phyloP scores from a whole-genome alignment of 305 asterid species.

The Lippia alba region DNA sequence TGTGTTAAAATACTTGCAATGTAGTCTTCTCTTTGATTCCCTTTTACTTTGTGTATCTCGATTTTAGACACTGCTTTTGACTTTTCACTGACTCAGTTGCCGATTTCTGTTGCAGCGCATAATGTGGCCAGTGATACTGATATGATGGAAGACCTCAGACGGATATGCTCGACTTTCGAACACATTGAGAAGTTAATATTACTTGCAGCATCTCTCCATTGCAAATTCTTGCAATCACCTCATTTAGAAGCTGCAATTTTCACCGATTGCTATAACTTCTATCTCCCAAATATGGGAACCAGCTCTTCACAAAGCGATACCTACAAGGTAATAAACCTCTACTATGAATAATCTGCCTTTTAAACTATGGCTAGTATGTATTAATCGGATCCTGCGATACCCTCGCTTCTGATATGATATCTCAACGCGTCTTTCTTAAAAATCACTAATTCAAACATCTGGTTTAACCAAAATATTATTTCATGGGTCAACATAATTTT shows the following conservation, averaged over 20 bases:
- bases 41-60: constrained; percentile 2
- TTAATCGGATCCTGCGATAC: no score
- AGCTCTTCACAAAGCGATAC: constrained; percentile 46
- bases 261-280: constrained; percentile 62
- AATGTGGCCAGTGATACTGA: constrained; percentile 52
- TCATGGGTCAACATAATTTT: background rate
- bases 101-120: constrained; percentile 44
- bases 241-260: constrained; percentile 74
- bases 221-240: constrained; percentile 75
- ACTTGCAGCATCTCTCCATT: constrained; percentile 82
- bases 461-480: background rate
- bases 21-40: constrained; percentile 41
- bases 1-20: constrained; percentile 59
- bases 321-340: constrained; percentile 60
- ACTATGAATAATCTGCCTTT: constrained; percentile 4
- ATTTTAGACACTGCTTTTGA: background rate
- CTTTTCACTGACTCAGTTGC: constrained; percentile 5
- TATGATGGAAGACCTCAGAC: constrained; percentile 64
- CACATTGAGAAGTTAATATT: constrained; percentile 76
- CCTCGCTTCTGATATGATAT: no score
- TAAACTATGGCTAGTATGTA: no score
- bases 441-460: background rate
- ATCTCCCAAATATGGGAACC: constrained; percentile 77
- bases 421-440: background rate
- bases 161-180: constrained; percentile 69